Conservation (phyloP, 176 grass and related monocot genomes). For the Ananas comosus region DNA sequence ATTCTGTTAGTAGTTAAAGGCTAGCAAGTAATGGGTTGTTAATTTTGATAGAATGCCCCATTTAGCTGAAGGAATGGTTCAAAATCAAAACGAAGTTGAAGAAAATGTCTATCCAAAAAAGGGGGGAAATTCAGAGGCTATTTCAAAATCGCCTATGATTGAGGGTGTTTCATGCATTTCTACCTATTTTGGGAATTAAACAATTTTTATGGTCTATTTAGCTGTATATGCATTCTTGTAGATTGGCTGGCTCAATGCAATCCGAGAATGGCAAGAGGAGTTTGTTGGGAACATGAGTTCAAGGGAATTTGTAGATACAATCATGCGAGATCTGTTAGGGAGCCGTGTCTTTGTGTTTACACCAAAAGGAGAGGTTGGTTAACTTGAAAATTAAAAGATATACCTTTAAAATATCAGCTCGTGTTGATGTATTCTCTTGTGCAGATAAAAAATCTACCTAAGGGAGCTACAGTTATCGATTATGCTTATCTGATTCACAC, state of each 20-base stretch:
- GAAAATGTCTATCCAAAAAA: too few relatives aligned
- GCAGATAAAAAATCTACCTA: constrained; percentile 94
- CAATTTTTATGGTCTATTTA: not conserved
- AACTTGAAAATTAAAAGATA: not conserved
- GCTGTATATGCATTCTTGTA: constrained; percentile 20
- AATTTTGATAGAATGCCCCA: too few relatives aligned
- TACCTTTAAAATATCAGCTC: not conserved
- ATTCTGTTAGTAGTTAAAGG: too few relatives aligned
- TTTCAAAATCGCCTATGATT: too few relatives aligned
- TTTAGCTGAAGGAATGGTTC: too few relatives aligned
- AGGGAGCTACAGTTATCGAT: constrained; percentile 93
- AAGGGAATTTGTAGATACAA: constrained; percentile 90
- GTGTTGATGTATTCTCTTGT: not conserved
- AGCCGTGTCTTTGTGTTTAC: constrained; percentile 96
- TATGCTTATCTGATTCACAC: constrained; percentile 99
- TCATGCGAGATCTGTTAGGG: constrained; percentile 84
- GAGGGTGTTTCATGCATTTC: not conserved
- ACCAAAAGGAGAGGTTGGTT: constrained; percentile 72
- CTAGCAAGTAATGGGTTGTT: too few relatives aligned
- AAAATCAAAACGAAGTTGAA: too few relatives aligned
- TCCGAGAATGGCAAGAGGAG: constrained; percentile 98
- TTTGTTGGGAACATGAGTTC: constrained; percentile 99
- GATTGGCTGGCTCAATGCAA: constrained; percentile 99
- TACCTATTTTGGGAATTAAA: not conserved
- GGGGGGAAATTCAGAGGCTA: too few relatives aligned